Evolutionary conservation across 2,329 filamentous ascomycete species (phyloP).

Genomic region (Colletotrichum liaoningense): DNA sequence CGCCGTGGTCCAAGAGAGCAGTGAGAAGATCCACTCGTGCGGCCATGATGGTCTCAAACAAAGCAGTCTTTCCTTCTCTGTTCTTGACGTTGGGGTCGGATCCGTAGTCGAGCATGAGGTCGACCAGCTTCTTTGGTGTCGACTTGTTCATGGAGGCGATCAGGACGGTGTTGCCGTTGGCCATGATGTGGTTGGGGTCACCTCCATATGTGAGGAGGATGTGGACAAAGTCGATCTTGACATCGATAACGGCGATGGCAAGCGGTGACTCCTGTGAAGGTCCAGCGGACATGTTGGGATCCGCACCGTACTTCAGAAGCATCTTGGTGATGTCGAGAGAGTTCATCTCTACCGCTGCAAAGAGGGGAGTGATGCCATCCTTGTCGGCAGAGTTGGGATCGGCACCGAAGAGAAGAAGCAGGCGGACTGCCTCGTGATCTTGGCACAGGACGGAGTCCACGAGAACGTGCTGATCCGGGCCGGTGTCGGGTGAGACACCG

Average conservation of each 20-base stretch:
- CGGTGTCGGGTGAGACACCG: slow-evolving; percentile 64
- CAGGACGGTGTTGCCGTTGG: slow-evolving; percentile 70
- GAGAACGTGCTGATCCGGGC: slow-evolving; percentile 58
- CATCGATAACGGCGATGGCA: slow-evolving; percentile 59
- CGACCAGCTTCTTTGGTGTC: slow-evolving; percentile 64
- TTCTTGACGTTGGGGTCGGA: slow-evolving; percentile 70
- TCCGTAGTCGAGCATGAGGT: slow-evolving; percentile 70
- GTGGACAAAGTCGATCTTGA: slow-evolving; percentile 67
- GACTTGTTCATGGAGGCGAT: slow-evolving; percentile 70
- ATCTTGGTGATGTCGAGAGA: slow-evolving; percentile 68
- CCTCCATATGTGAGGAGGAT: slow-evolving; percentile 72
- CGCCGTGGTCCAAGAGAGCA: slow-evolving; percentile 63
- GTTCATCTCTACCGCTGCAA: slow-evolving; percentile 61
- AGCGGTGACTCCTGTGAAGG: slow-evolving; percentile 67
- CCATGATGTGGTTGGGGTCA: slow-evolving; percentile 63
- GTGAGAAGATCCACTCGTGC: slow-evolving; percentile 68
- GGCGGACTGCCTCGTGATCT: slow-evolving; percentile 64
- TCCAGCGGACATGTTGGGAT: slow-evolving; percentile 63
- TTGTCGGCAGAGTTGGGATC: slow-evolving; percentile 64
- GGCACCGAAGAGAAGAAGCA: slow-evolving; percentile 68
- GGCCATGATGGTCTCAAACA: slow-evolving; percentile 71
- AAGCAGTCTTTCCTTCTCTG: slow-evolving; percentile 69
- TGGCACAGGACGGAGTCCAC: slow-evolving; percentile 63
- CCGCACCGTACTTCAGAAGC: slow-evolving; percentile 74
- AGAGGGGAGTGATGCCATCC: slow-evolving; percentile 63